phyloP scores from a whole-genome alignment of 169 alveolate genomes.

The Eimeria tenella region DNA sequence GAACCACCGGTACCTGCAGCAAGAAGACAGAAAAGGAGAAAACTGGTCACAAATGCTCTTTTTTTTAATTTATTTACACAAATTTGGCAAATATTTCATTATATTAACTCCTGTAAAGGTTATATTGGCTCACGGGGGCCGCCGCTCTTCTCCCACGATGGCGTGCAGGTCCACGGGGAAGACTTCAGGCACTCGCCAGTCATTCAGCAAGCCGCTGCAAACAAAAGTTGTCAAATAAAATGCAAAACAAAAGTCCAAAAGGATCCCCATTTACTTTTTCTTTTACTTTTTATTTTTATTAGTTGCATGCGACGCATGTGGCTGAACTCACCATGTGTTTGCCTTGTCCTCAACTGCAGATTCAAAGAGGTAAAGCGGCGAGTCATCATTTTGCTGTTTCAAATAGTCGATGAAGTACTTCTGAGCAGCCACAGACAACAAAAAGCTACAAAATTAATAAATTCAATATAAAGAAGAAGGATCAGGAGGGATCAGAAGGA shows the following conservation, averaged over 20 bases:
- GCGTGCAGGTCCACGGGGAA: slow-evolving; percentile 82
- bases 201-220: slow-evolving; percentile 79
- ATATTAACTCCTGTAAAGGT: neutral
- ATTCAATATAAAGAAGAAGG: neutral
- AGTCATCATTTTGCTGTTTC: slow-evolving; percentile 78
- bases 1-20: slow-evolving; percentile 86
- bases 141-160: slow-evolving; percentile 79
- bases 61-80: too few species aligned
- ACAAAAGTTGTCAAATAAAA: neutral
- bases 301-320: too few species aligned
- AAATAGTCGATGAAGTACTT: slow-evolving; percentile 80
- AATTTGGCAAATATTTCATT: too few species aligned
- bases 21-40: too few species aligned
- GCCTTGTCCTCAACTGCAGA: slow-evolving; percentile 75
- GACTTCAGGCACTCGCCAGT: slow-evolving; percentile 83
- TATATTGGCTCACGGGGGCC: slow-evolving; percentile 75
- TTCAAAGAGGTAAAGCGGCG: slow-evolving; percentile 80
- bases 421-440: neutral
- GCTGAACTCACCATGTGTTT: slow-evolving; percentile 59
- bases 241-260: neutral
- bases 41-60: too few species aligned
- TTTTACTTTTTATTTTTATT: too few species aligned
- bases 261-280: neutral
- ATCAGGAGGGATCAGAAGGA: neutral
- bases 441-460: neutral